These are phyloP conservation scores for Trypanosoma brucei DNA, from an alignment of 208 protist genomes.

Conservation along the genomic window DNA sequence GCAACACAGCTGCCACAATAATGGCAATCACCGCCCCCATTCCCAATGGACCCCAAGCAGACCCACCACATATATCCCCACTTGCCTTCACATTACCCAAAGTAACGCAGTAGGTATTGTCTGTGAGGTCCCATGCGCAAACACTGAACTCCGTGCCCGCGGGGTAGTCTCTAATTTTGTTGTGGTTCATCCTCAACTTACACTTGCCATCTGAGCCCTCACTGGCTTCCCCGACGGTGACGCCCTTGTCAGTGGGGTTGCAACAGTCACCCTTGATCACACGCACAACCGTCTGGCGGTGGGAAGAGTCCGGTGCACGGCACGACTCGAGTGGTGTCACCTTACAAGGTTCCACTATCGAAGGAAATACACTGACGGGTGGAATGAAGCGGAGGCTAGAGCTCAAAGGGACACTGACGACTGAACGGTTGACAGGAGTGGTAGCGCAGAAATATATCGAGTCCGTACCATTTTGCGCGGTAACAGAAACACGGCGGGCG, in stretches of 20 bases:
- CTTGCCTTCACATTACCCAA: slow-evolving; percentile 27
- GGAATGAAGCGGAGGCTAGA: slow-evolving; percentile 20
- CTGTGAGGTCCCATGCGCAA: slow-evolving; percentile 44
- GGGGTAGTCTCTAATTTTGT: slow-evolving; percentile 21
- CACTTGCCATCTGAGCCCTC: slow-evolving; percentile 27
- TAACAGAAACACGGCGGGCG: slow-evolving; percentile 33
- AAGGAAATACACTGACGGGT: slow-evolving; percentile 28
- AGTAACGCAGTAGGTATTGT: slow-evolving; percentile 50
- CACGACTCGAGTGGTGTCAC: slow-evolving; percentile 25
- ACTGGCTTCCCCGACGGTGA: slow-evolving; percentile 23
- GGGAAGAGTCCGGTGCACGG: slow-evolving; percentile 25
- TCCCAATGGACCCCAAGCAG: slow-evolving; percentile 22
- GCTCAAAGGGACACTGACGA: slow-evolving; percentile 30
- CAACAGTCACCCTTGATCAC: slow-evolving; percentile 60
- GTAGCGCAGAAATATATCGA: slow-evolving; percentile 50
- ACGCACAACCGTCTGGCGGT: slow-evolving; percentile 18
- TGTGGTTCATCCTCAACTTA: slow-evolving; percentile 27
- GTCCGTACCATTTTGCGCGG: slow-evolving; percentile 18
- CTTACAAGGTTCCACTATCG: slow-evolving; percentile 27
- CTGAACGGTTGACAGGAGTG: slow-evolving; percentile 41
- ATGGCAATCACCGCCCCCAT: slow-evolving; percentile 26
- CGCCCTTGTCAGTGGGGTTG: slow-evolving; percentile 22
- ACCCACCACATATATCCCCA: slow-evolving; percentile 24
- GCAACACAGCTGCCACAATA: slow-evolving; percentile 33
- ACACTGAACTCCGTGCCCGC: slow-evolving; percentile 30